Conservation (phyloP, 2,329 filamentous ascomycete genomes). For the Fusarium guadeloupense region DNA sequence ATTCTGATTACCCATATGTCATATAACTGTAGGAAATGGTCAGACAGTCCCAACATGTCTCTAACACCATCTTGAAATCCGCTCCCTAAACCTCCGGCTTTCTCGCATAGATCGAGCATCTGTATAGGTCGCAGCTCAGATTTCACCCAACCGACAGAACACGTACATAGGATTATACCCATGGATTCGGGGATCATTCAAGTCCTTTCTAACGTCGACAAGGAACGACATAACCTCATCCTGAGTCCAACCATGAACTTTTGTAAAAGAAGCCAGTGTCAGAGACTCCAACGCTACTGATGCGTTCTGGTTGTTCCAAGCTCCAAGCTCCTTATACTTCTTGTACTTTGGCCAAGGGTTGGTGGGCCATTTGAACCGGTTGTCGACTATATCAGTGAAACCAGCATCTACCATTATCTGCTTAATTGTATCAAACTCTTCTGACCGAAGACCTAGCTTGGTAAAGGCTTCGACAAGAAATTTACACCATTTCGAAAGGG, state of each 20-base stretch:
- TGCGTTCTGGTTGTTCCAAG: conserved; percentile 8
- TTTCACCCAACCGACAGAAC: no score
- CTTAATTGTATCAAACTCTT: conserved; percentile 4
- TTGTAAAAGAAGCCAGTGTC: conserved; percentile 13
- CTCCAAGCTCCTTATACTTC: conserved; percentile 16
- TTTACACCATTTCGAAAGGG: background rate
- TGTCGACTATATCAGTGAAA: background rate
- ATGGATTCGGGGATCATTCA: conserved; percentile 12
- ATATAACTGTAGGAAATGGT: no score
- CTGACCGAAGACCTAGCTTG: background rate
- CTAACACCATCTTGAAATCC: no score
- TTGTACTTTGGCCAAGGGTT: conserved; percentile 23
- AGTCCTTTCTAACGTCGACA: conserved; percentile 17
- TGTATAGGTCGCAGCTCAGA: no score
- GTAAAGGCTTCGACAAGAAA: conserved; percentile 1
- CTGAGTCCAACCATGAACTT: conserved; percentile 15
- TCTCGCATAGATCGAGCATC: background rate
- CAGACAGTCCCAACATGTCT: no score
- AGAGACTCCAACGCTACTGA: conserved; percentile 1
- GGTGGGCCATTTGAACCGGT: conserved; percentile 7
- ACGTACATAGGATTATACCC: conserved; percentile 29
- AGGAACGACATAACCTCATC: conserved; percentile 19
- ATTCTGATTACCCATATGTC: no score
- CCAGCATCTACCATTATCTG: conserved; percentile 1
- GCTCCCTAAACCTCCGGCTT: background rate